Base-by-base conservation (phyloP, 2,329 filamentous ascomycete genomes). In the Ceratocystis colombiana region DNA sequence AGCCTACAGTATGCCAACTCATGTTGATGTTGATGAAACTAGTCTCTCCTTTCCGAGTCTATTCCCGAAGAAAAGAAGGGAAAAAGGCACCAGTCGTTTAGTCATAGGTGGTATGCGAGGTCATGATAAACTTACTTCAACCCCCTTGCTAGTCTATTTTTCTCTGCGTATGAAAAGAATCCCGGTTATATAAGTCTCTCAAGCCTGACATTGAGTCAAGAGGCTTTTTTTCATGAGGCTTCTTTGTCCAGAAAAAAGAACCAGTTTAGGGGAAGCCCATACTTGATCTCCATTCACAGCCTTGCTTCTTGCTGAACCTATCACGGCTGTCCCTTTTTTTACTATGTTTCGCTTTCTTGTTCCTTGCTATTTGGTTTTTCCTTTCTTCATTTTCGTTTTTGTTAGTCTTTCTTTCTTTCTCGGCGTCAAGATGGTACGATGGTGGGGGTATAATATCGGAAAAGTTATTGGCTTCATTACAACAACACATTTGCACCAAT, bases 341-440 rank as follows among this genome's bases (percentile, higher is more conserved):
- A 25, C 41, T 63, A n/a, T 57, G 48, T 48, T 28, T 53, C 20
- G 12, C 55, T 55, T 61, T 10, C 41, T 30, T 37, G 30, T 33
- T 57, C 20, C 10, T 22, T 17, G n/a, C 6, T 41, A 37, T 65
- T 64, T 65, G 48, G 33, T 64, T 66, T 65, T 62, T 41, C 57
- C 61, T 63, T 64, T 55, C n/a, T 61, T 33, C 15, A 50, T 61
- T 61, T 44, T 64, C 22, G 17, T 62, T 8, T 30, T 44, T n/a
- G 48, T 62, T 37, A 7, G 17, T 57, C 44, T 55, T 61, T 57
- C 8, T 37, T 61, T 64, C 41, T 33, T 17, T 66, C 57, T 62
- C 41, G 37, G 30, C 28, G 50, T 59, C 37, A 59, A 59, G 55
- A 59, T 59, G 55, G 55, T 59, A 33, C 55, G 55, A 59, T 59